Evolutionary conservation across 208 protist genomes (phyloP).

Genomic region (Leishmania amazonensis): DNA sequence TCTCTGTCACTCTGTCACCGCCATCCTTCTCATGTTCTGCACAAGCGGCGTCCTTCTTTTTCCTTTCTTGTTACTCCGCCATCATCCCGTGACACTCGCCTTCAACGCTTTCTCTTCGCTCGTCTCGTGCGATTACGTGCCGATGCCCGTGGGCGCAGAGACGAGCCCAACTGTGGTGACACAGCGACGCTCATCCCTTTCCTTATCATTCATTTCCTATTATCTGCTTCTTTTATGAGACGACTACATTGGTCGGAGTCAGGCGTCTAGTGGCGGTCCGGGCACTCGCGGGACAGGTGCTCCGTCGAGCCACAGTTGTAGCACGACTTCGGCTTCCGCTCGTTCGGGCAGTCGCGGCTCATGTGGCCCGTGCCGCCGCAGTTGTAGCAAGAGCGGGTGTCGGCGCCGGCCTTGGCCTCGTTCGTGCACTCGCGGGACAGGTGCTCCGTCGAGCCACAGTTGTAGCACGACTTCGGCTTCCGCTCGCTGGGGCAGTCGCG

Average conservation of each 20-base stretch:
- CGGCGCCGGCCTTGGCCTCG: constrained; percentile 40
- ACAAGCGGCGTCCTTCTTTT: neutral
- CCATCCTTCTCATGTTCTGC: neutral
- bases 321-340: constrained; percentile 52
- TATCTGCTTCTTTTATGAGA: neutral
- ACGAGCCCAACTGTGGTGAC: neutral
- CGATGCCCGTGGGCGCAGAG: neutral
- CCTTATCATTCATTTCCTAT: neutral
- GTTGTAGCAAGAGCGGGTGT: constrained; percentile 74
- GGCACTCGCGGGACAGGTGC: constrained; percentile 77
- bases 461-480: constrained; percentile 62
- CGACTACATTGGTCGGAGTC: neutral
- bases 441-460: constrained; percentile 80
- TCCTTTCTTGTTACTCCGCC: neutral
- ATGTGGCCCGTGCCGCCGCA: constrained; percentile 70
- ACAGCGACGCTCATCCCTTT: neutral
- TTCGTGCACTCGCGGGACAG: constrained; percentile 66
- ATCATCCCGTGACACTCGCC: neutral
- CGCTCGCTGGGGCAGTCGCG: constrained; percentile 66
- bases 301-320: constrained; percentile 82
- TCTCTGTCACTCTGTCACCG: neutral
- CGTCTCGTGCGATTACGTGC: neutral
- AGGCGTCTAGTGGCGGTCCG: constrained; percentile 37
- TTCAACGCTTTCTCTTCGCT: neutral
- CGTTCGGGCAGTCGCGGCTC: constrained; percentile 70